Base-by-base conservation (phyloP, 495 filamentous ascomycete species). In the Aspergillus haitiensis region DNA sequence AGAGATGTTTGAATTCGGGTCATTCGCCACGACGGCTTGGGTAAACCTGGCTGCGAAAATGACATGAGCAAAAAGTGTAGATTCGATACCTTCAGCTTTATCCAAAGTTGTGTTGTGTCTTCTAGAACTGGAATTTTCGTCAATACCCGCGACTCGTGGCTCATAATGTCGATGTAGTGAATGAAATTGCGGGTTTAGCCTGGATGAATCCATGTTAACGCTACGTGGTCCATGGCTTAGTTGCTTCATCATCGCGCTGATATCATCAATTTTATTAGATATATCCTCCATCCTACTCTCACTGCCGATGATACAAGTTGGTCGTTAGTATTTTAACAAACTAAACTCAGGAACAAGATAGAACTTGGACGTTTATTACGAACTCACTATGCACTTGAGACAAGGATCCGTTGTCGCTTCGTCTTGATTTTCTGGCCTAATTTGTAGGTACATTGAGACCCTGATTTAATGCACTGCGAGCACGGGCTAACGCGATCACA, bases 361-460 rank as follows among this genome's bases (percentile, higher is more conserved):
- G 21, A 27, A 1, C 3, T 27, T 27, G 9, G 54, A 39, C 15
- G 21, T 46, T 31, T 16, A n/a, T 10, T 7, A 18, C 15, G 27
- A 10, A 63, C 61, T 59, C n/a, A 63, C 61, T 55, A 63, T 51
- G 36, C 12, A 40, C 18, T 48, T 34, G 61, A 63, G 32, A 63
- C 36, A 37, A 63, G 34, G 18, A 63, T 56, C 37, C 61, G 16
- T 27, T 59, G 61, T 40, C 61, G 50, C 51, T 42, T 55, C 40
- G 57, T 51, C 33, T 36, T 58, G 27, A 49, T 33, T 48, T 51
- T 63, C 10, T 32, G 45, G 42, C 55, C 21, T 1, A 33, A 10
- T 35, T 39, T 37, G 44, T 59, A 63, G 13, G 51, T 33, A 45
- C 55, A 63, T 27, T 47, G 42, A 9, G 42, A 34, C 50, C 51